Conservation (phyloP, 345 rosid species). For the Citrus sp. region DNA sequence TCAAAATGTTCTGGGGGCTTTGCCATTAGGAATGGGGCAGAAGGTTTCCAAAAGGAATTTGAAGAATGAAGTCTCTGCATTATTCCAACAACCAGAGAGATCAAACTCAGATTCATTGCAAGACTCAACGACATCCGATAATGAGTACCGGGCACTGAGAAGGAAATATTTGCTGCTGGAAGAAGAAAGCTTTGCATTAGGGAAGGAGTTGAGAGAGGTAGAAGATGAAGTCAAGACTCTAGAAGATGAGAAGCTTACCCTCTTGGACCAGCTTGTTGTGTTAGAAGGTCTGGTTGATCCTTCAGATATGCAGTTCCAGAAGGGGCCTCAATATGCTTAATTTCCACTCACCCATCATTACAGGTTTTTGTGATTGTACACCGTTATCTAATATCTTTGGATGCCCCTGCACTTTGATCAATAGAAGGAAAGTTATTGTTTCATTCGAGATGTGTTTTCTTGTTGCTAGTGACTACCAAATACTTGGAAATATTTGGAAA, state of each 20-base stretch:
- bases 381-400: background rate
- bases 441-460: background rate
- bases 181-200: slow-evolving; percentile 69
- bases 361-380: background rate
- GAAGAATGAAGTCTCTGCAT: slow-evolving; percentile 41
- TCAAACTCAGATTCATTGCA: slow-evolving; percentile 67
- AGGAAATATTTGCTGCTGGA: slow-evolving; percentile 67
- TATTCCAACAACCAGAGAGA: slow-evolving; percentile 54
- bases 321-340: slow-evolving; percentile 1
- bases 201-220: slow-evolving; percentile 53
- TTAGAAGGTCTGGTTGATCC: slow-evolving; percentile 88
- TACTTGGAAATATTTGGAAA: background rate
- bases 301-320: slow-evolving; percentile 35
- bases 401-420: background rate
- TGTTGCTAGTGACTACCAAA: background rate
- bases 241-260: slow-evolving; percentile 68
- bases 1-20: slow-evolving; percentile 26
- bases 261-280: slow-evolving; percentile 83
- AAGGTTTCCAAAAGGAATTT: slow-evolving; percentile 43
- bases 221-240: slow-evolving; percentile 68
- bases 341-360: background rate
- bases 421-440: background rate
- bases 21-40: slow-evolving; percentile 23
- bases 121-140: slow-evolving; percentile 54
- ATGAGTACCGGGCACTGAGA: slow-evolving; percentile 68